Evolutionary conservation across 148 eudicot species (phyloP).

Genomic region (Cornus suecica): DNA sequence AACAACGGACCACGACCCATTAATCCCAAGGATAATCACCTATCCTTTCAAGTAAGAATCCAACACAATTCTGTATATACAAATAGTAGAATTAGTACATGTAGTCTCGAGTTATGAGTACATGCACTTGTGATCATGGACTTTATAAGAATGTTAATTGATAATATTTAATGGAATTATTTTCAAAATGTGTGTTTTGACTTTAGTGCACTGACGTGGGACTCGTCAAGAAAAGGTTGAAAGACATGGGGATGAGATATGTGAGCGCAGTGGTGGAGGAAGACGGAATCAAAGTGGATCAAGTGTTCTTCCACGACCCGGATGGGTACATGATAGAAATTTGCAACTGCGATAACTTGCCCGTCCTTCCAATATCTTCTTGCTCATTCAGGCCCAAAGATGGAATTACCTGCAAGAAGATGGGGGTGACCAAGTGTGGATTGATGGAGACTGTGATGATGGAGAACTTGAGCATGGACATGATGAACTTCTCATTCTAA

Average conservation of each 20-base stretch:
- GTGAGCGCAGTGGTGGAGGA: slow-evolving; percentile 26
- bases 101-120: too few species aligned
- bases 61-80: background rate
- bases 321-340: slow-evolving; percentile 42
- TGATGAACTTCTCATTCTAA: slow-evolving; percentile 32
- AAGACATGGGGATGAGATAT: slow-evolving; percentile 25
- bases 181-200: background rate
- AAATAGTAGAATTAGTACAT: too few species aligned
- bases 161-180: background rate
- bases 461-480: slow-evolving; percentile 32
- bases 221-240: slow-evolving; percentile 26
- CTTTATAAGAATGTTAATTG: background rate
- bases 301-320: slow-evolving; percentile 45
- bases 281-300: slow-evolving; percentile 34
- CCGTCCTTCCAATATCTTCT: slow-evolving; percentile 27
- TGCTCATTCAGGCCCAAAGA: slow-evolving; percentile 14
- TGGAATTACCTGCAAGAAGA: slow-evolving; percentile 15
- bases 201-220: slow-evolving; percentile 28
- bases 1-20: slow-evolving; percentile 16
- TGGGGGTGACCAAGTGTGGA: slow-evolving; percentile 11
- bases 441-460: slow-evolving; percentile 28
- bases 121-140: too few species aligned
- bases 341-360: slow-evolving; percentile 39
- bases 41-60: slow-evolving; percentile 33
- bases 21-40: slow-evolving; percentile 40